Base-by-base conservation (phyloP, 192 early-diverging fungal species). In the Coemansia sp. region DNA sequence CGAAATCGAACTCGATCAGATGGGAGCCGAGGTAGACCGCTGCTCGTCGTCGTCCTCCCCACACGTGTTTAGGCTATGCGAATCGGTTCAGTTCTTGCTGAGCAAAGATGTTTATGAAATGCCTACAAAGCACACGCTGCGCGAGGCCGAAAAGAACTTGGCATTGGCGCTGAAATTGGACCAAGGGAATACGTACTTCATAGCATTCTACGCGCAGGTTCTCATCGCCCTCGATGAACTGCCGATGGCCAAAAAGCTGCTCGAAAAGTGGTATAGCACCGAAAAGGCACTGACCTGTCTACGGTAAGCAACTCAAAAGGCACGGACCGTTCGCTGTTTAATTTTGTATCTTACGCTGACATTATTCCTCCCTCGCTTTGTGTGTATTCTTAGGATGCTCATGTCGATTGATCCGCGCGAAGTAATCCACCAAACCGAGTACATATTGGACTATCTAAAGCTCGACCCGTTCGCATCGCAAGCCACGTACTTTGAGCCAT, bases 381-480 rank as follows among this genome's bases (percentile, higher is more conserved):
- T n/a, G n/a, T n/a, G n/a, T n/a, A n/a, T n/a, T 12, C n/a, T 27
- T 43, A 64, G 73, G 7, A 77, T 81, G 68, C 45, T 81, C 6
- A 66, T 81, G 60, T 56, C 78, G 7, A 27, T 76, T 22, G 62
- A 72, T 51, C 6, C 51, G 6, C 54, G 36, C 5, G 32, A 53
- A 5, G 5, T 38, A 5, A 22, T 67, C 31, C 63, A 56, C 1
- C 73, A 82, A 43, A 38, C 39, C 0, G 41, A 71, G 0, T 24
- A 60, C 12, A 59, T 74, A 45, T 40, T 76, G n/a, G 79, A 82
- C 2, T 82, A 73, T 25, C 40, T 82, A 39, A 67, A 75, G 31
- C 24, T 54, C 47, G 79, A 82, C 29, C 79, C 79, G 3, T 76
- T 63, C 37, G 79, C 73, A 20, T 45, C 64, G 0, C 59, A 39